phyloP scores from a whole-genome alignment of 1,284 basidiomycete species.

The Leccinum glutinopallens region DNA sequence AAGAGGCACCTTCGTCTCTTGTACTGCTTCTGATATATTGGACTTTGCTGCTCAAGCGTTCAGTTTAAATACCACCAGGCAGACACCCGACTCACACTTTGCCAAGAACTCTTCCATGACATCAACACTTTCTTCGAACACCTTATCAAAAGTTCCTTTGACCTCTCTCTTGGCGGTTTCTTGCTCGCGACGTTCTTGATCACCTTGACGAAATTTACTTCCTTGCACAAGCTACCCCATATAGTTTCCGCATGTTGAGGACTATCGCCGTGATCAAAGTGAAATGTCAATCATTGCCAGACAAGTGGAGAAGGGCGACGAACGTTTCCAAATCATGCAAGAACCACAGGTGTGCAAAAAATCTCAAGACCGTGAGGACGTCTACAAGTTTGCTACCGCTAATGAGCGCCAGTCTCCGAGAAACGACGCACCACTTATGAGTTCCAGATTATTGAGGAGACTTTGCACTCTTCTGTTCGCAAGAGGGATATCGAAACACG shows the following conservation, averaged over 20 bases:
- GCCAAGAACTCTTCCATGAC: constrained; percentile 92
- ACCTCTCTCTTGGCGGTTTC: constrained; percentile 81
- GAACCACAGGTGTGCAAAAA: constrained; percentile 92
- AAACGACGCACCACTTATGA: constrained; percentile 94
- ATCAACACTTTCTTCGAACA: constrained; percentile 89
- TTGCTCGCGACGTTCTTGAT: constrained; percentile 88
- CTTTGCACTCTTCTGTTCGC: constrained; percentile 17
- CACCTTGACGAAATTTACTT: constrained; percentile 96
- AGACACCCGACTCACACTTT: constrained; percentile 61
- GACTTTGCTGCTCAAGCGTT: constrained; percentile 45
- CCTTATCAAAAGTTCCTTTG: constrained; percentile 91
- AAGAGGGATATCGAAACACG: not conserved
- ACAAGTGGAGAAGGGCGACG: constrained; percentile 31
- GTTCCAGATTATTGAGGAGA: constrained; percentile 90
- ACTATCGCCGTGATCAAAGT: constrained; percentile 43
- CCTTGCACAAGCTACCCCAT: constrained; percentile 89
- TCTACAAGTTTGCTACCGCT: constrained; percentile 89
- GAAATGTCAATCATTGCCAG: not conserved
- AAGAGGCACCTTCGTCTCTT: constrained; percentile 91
- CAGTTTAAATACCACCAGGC: not conserved
- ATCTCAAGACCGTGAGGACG: constrained; percentile 80
- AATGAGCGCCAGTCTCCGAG: constrained; percentile 87
- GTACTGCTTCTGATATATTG: constrained; percentile 77
- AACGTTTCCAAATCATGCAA: constrained; percentile 86
- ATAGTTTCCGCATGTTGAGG: constrained; percentile 96